Evolutionary conservation across 2,329 filamentous ascomycete species (phyloP), one percentile per base, ranked within the genome.

Genomic region (Claviceps fusiformis): DNA sequence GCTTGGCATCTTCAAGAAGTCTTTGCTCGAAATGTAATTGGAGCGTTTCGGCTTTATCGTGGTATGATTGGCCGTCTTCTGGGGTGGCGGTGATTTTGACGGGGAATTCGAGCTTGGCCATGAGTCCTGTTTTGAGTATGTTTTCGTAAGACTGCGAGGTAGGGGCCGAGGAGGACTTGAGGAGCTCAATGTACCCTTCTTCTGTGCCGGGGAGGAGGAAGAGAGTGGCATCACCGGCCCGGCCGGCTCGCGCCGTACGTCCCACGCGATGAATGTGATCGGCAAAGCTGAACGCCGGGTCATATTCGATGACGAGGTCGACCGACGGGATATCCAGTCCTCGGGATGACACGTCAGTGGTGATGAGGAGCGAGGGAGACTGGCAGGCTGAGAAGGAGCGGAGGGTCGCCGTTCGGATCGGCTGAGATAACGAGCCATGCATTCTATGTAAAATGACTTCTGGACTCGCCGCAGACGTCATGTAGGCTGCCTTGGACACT

Each of bases 181-280:
- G 75, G 1, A 92, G 75, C 3, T 83, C 77, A 44, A 95, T 83
- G 67, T 98, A 98, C 55, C 86, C 88, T 71, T 98, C 93, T 69
- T 98, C 93, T 55, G 82, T 83, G 17, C 93, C 93, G 0, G 93
- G 93, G 56, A 91, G 82, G 15, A 98, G 80, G 75, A 97, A 97
- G 29, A 97, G 83, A 11, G 88, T 78, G 0, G 93, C 90, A 55
- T 91, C 85, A 33, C 93, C 93, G 11, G 92, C 81, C 6, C 88
- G 86, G 17, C 93, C 93, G 1, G 95, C 89, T 75, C 93, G 88
- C 3, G 93, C 93, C 11, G 93, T 98, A 68, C 93, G 87, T 54
- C 93, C 93, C 55, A 97, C 89, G 55, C 93, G 86, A 72, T 98
- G 93, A 8, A 96, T 79, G 68, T 98, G 93, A 68, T 98, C 93